A percentile compares a stretch with the other conserved stretches of the same genome.
These are phyloP conservation scores for Fusarium solani-melongenae DNA, from an alignment of 2,329 filamentous ascomycete species.

Conservation along the genomic window DNA sequence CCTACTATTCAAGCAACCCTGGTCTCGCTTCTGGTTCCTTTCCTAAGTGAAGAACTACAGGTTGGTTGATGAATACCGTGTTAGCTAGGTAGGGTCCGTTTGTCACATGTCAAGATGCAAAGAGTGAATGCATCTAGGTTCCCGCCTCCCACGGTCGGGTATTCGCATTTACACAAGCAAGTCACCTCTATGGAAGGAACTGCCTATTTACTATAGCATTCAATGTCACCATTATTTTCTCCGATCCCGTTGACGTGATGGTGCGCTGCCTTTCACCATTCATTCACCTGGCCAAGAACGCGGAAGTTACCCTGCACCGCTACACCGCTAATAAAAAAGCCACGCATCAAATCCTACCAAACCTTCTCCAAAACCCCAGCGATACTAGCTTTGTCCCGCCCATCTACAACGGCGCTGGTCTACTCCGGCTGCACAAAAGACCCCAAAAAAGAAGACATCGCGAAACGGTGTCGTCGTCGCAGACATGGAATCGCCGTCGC, in stretches of 20 bases:
- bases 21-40: neutral
- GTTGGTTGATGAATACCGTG: neutral
- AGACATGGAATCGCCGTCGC: slow-evolving; percentile 46
- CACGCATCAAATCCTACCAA: neutral
- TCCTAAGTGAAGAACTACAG: too few relatives aligned
- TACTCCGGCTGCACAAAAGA: neutral
- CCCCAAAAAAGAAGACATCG: neutral
- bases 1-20: neutral
- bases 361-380: neutral
- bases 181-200: neutral
- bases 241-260: neutral
- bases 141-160: too few relatives aligned
- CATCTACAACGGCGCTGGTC: neutral
- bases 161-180: neutral
- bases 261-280: neutral
- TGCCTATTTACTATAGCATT: neutral
- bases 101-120: neutral
- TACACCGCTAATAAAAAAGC: slow-evolving; percentile 1
- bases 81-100: neutral
- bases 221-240: neutral
- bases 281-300: neutral
- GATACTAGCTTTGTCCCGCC: neutral
- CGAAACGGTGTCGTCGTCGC: neutral
- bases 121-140: neutral
- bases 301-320: neutral